phyloP scores from a whole-genome alignment of 2,329 filamentous ascomycete species.

The Pseudonectria buxi region DNA sequence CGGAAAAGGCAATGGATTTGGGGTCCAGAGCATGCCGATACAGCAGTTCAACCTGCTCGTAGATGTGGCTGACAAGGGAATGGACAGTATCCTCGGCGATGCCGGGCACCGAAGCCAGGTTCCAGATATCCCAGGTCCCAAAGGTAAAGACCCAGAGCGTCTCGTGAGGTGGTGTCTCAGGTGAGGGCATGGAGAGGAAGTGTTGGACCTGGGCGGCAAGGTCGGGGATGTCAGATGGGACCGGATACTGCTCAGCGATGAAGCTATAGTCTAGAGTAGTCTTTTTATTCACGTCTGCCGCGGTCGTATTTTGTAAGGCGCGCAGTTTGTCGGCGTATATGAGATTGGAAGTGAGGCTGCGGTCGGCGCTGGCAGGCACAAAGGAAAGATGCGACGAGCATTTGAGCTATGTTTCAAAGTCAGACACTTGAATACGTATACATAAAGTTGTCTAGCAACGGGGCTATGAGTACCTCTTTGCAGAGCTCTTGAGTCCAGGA shows the following conservation, averaged over 20 bases:
- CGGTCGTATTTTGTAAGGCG: slow-evolving; percentile 29
- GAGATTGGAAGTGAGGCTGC: slow-evolving; percentile 44
- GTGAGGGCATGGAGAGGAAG: slow-evolving; percentile 37
- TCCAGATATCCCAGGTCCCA: slow-evolving; percentile 51
- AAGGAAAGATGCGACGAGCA: slow-evolving; percentile 42
- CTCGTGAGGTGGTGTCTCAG: slow-evolving; percentile 31
- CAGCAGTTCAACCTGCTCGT: slow-evolving; percentile 40
- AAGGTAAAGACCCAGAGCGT: slow-evolving; percentile 48
- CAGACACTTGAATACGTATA: slow-evolving; percentile 4
- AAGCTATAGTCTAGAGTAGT: slow-evolving; percentile 39
- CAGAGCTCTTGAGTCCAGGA: slow-evolving; percentile 46
- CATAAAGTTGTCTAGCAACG: background rate
- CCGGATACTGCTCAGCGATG: slow-evolving; percentile 36
- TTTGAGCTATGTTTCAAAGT: slow-evolving; percentile 33
- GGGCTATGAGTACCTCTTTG: slow-evolving; percentile 31
- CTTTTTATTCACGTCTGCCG: slow-evolving; percentile 23
- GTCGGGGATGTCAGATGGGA: slow-evolving; percentile 33
- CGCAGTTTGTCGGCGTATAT: slow-evolving; percentile 40
- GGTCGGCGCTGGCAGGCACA: slow-evolving; percentile 40
- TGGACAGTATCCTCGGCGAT: slow-evolving; percentile 32
- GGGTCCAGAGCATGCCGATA: slow-evolving; percentile 37
- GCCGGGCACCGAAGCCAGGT: slow-evolving; percentile 40
- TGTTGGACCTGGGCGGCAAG: slow-evolving; percentile 36
- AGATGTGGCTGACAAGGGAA: slow-evolving; percentile 32
- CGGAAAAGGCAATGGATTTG: slow-evolving; percentile 39